A percentile compares a stretch with the other conserved stretches of the same genome.
These are phyloP conservation scores for Adansonia madagascariensis DNA, from an alignment of 441 rosid genomes.

Conservation along the genomic window DNA sequence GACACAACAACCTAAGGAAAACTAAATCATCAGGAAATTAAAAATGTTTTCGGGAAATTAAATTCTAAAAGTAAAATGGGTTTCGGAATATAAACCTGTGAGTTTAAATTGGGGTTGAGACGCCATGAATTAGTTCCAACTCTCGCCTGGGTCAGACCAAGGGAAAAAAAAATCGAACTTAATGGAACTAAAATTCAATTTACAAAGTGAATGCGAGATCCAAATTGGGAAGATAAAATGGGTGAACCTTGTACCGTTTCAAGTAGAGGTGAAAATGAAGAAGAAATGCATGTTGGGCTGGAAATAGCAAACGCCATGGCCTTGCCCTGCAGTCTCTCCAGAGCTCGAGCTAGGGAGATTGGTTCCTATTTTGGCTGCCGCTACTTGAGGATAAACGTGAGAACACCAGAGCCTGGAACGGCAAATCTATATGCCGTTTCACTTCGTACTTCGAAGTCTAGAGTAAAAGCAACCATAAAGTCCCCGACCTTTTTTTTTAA, in stretches of 20 bases:
- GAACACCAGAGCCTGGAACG: not conserved
- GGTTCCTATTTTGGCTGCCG: too few species aligned
- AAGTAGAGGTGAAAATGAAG: slow-evolving; percentile 36
- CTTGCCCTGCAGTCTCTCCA: not conserved
- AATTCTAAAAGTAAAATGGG: not conserved
- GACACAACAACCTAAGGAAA: slow-evolving; percentile 40
- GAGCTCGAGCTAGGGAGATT: not conserved
- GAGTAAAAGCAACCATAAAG: too few species aligned
- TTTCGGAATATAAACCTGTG: slow-evolving; percentile 43
- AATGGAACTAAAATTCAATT: not conserved
- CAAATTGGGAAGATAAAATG: not conserved
- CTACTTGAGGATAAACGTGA: not conserved
- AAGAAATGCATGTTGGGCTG: slow-evolving; percentile 32
- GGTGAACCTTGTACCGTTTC: not conserved
- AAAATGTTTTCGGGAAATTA: not conserved
- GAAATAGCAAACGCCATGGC: slow-evolving; percentile 39
- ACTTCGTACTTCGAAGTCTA: not conserved
- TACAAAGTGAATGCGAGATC: not conserved
- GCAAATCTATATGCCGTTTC: slow-evolving; percentile 17
- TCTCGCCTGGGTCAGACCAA: slow-evolving; percentile 32
- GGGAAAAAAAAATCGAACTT: not conserved
- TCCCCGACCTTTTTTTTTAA: too few species aligned
- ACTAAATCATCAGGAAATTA: not conserved
- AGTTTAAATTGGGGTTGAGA: slow-evolving; percentile 18
- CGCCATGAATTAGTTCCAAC: slow-evolving; percentile 23